These are phyloP conservation scores for Candida boidinii DNA, from an alignment of 805 yeast genomes.

Conservation along the genomic window DNA sequence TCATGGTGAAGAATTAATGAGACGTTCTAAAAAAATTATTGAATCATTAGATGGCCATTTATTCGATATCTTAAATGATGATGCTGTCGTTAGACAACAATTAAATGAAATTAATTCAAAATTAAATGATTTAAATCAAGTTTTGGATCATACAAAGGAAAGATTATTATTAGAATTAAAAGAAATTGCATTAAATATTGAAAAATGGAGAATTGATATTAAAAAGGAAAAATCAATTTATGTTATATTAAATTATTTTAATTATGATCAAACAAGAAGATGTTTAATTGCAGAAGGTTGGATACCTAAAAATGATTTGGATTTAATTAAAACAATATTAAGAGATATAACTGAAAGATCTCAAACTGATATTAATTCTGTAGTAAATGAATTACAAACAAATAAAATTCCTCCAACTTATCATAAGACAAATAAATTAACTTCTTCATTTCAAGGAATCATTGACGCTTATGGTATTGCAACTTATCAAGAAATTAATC, in stretches of 20 bases:
- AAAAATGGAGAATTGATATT: conserved; percentile 61
- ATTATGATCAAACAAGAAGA: conserved; percentile 75
- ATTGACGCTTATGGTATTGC: conserved; percentile 76
- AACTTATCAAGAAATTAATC: conserved; percentile 66
- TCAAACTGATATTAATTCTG: conserved; percentile 37
- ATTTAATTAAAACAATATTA: conserved; percentile 55
- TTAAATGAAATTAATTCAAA: conserved; percentile 40
- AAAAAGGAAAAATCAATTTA: conserved; percentile 81
- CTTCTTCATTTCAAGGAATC: conserved; percentile 60
- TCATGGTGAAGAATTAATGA: conserved; percentile 70
- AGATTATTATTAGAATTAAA: conserved; percentile 72
- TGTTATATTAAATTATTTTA: conserved; percentile 67
- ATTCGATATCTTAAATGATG: conserved; percentile 44
- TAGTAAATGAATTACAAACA: conserved; percentile 53
- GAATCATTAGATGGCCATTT: conserved; percentile 84
- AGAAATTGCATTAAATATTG: conserved; percentile 66
- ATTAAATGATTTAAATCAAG: conserved; percentile 35
- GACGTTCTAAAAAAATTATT: conserved; percentile 67
- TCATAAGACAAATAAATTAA: conserved; percentile 63
- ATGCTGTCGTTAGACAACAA: conserved; percentile 33
- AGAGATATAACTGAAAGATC: conserved; percentile 51
- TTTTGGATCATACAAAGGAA: conserved; percentile 53
- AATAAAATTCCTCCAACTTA: conserved; percentile 64
- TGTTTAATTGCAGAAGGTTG: conserved; percentile 94
- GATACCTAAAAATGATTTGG: conserved; percentile 78